Percentiles rank a stretch among this genome's conserved stretches.
These are phyloP conservation scores for Oidiodendron maius DNA, from an alignment of 495 filamentous ascomycete genomes.

Conservation along the genomic window DNA sequence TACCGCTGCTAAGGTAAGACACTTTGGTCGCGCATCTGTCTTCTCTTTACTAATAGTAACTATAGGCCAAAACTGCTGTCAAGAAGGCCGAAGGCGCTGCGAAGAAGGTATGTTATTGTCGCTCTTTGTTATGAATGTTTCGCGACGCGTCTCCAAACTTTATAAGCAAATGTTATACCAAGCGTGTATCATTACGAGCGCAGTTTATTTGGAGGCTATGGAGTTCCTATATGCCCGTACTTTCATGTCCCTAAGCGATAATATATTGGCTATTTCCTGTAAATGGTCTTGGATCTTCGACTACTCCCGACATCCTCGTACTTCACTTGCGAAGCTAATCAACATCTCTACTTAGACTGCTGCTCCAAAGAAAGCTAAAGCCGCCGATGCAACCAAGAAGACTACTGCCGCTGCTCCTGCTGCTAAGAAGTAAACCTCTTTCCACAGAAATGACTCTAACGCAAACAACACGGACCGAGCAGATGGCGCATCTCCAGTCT, in stretches of 20 bases:
- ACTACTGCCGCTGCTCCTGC: conserved; percentile 9
- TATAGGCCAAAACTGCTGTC: conserved; percentile 39
- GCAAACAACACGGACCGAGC: conserved; percentile 9
- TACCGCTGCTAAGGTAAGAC: conserved; percentile 39
- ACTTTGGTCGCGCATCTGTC: not conserved
- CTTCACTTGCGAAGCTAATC: not conserved
- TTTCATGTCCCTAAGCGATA: no score
- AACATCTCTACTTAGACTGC: conserved; percentile 20
- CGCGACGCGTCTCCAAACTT: conserved; percentile 19
- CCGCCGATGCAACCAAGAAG: conserved; percentile 26
- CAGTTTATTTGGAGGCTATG: no score
- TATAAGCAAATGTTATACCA: no score
- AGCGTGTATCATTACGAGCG: no score
- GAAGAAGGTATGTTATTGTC: conserved; percentile 21
- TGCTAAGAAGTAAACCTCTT: conserved; percentile 17
- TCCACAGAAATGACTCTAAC: conserved; percentile 12
- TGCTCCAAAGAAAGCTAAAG: conserved; percentile 32
- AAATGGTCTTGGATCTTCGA: no score
- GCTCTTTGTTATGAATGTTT: conserved; percentile 15
- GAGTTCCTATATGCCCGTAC: no score
- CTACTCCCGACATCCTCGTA: not conserved
- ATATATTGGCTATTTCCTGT: no score
- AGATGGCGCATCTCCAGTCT: conserved; percentile 12
- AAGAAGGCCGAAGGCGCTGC: conserved; percentile 34
- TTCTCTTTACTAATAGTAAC: conserved; percentile 21